Base-by-base conservation (phyloP, 2,329 filamentous ascomycete genomes). In the Fusarium aywerte region DNA sequence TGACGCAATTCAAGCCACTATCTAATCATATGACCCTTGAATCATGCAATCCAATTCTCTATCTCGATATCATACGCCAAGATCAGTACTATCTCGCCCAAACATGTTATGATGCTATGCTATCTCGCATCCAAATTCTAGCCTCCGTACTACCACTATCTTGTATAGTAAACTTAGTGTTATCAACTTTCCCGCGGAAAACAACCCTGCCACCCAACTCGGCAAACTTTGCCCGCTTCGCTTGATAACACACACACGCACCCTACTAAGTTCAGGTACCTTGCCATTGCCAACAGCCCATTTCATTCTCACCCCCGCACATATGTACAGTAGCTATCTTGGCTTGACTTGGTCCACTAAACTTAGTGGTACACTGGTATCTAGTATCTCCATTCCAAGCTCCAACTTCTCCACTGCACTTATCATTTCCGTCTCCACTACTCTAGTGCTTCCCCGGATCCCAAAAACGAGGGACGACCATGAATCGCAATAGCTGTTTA, bases 401-500 rank as follows among this genome's bases (percentile, higher is more conserved):
- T 27, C 27, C 27, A 27, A 27, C 15, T 33, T 31, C 45, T 60
- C 58, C 58, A 61, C 58, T 2, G 16, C n/a, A 60, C 57, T 60
- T 60, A 60, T 60, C 57, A 33, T 35, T 36, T 20, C 25, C 18
- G 23, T 40, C 25, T 52, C 55, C 57, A 59, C 43, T 54, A 27
- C 27, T 49, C 55, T 55, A 62, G 64, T 27, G 45, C 35, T 71
- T 61, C 70, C 70, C 70, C 70, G 31, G 70, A 71, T 65, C 49
- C 49, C 47, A 54, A 35, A 15, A 18, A 55, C 25, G 39, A 51
- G 51, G 42, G 32, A 33, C n/a, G 31, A 38, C 13, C 63, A 56
- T 65, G 70, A 63, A 67, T 63, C 64, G 54, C 47, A 27, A 25
- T 52, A 53, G 27, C 15, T 29, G 49, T 50, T 36, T 54, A 62